These are phyloP conservation scores for Wickerhamiella occidentalis DNA, from an alignment of 805 yeast species.

Conservation along the genomic window DNA sequence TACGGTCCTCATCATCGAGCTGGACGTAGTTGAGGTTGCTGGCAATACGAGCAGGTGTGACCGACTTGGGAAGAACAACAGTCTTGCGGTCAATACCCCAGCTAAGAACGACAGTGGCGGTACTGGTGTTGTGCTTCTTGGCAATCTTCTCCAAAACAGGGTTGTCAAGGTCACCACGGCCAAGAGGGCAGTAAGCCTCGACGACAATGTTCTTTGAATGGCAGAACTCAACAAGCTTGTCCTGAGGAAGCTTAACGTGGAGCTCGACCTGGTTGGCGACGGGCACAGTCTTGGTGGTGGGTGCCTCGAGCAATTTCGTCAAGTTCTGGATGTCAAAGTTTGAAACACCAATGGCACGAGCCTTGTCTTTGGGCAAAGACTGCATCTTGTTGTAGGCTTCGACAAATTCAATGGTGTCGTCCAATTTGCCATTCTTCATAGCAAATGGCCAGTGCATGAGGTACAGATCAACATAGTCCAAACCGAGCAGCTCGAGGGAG, in stretches of 20 bases:
- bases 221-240: slow-evolving; percentile 42
- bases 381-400: slow-evolving; percentile 58
- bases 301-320: slow-evolving; percentile 35
- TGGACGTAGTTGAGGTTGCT: slow-evolving; percentile 32
- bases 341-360: slow-evolving; percentile 64
- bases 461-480: slow-evolving; percentile 55
- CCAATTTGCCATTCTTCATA: slow-evolving; percentile 18
- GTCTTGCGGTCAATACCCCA: slow-evolving; percentile 40
- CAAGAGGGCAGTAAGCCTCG: slow-evolving; percentile 73
- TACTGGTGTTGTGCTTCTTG: slow-evolving; percentile 35
- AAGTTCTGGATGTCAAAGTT: slow-evolving; percentile 49
- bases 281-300: slow-evolving; percentile 37
- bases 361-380: slow-evolving; percentile 39
- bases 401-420: slow-evolving; percentile 27
- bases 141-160: slow-evolving; percentile 47
- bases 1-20: slow-evolving; percentile 34
- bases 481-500: slow-evolving; percentile 39
- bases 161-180: slow-evolving; percentile 49
- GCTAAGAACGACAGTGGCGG: slow-evolving; percentile 26
- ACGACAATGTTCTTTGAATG: slow-evolving; percentile 41
- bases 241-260: slow-evolving; percentile 62
- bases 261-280: slow-evolving; percentile 65
- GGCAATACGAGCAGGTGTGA: slow-evolving; percentile 48
- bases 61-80: slow-evolving; percentile 55
- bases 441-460: slow-evolving; percentile 58